phyloP scores from a whole-genome alignment of 139 green algal genomes.

The Tetratostichococcus sp. region DNA sequence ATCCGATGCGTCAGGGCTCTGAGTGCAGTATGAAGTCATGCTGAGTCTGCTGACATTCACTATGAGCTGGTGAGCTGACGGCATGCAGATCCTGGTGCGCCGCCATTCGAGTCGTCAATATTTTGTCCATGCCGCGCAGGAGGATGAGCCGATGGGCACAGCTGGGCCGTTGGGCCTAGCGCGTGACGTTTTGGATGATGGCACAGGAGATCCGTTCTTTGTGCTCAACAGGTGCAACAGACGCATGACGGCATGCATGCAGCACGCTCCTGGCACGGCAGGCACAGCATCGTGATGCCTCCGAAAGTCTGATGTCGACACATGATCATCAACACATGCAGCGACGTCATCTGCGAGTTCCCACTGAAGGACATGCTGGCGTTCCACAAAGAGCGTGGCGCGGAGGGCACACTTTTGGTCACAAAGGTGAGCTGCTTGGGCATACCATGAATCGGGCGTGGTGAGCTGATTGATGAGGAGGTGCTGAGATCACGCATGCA shows the following conservation, averaged over 20 bases:
- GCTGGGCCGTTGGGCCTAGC: constrained; percentile 91
- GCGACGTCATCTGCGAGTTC: constrained; percentile 96
- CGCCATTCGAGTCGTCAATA: too few species aligned
- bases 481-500: too few species aligned
- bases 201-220: constrained; percentile 87
- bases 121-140: constrained; percentile 49
- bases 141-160: constrained; percentile 96
- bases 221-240: constrained; percentile 88
- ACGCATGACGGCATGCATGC: too few species aligned
- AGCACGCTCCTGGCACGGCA: not conserved
- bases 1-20: too few species aligned
- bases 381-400: constrained; percentile 66
- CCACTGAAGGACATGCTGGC: constrained; percentile 83
- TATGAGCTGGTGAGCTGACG: not conserved
- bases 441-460: too few species aligned
- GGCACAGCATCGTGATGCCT: too few species aligned
- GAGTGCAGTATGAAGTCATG: not conserved
- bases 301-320: too few species aligned
- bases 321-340: constrained; percentile 25
- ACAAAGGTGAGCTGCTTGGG: constrained; percentile 74
- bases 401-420: constrained; percentile 93
- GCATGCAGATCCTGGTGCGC: too few species aligned
- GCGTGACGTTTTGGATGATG: constrained; percentile 82
- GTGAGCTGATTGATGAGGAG: too few species aligned
- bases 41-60: not conserved